These are phyloP conservation scores for Pholiota conissans DNA, from an alignment of 768 basidiomycete species.

Conservation along the genomic window DNA sequence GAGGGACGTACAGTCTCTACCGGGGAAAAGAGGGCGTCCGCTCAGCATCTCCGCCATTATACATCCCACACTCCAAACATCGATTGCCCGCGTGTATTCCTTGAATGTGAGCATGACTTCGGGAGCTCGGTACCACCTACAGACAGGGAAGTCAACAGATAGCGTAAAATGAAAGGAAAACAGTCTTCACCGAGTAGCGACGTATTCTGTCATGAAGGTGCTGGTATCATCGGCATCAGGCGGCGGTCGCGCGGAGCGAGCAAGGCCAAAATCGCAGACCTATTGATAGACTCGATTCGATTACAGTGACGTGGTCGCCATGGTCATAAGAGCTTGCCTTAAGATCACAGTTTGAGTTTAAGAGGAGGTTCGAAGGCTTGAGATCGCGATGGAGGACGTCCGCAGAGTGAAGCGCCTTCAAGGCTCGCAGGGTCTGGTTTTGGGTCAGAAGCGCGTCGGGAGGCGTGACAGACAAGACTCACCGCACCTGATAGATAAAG, in stretches of 20 bases:
- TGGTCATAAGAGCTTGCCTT: slow-evolving; percentile 55
- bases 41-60: slow-evolving; percentile 89
- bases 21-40: slow-evolving; percentile 93
- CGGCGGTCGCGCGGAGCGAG: slow-evolving; percentile 73
- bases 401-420: slow-evolving; percentile 94
- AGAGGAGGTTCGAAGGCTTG: slow-evolving; percentile 92
- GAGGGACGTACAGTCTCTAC: slow-evolving; percentile 75
- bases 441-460: slow-evolving; percentile 6
- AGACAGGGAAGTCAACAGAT: neutral
- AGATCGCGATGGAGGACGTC: slow-evolving; percentile 95
- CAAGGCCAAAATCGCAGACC: slow-evolving; percentile 88
- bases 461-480: slow-evolving; percentile 5
- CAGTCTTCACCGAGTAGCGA: slow-evolving; percentile 74
- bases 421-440: slow-evolving; percentile 76
- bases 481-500: slow-evolving; percentile 87
- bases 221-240: slow-evolving; percentile 77
- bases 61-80: slow-evolving; percentile 87
- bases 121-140: slow-evolving; percentile 94
- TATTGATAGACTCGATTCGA: slow-evolving; percentile 24
- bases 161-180: neutral
- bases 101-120: slow-evolving; percentile 99
- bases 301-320: neutral
- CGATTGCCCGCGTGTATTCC: slow-evolving; percentile 87
- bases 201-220: slow-evolving; percentile 91
- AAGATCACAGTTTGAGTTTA: slow-evolving; percentile 96